Conservation (phyloP, 176 grass and related monocot species). For the Avena eriantha region DNA sequence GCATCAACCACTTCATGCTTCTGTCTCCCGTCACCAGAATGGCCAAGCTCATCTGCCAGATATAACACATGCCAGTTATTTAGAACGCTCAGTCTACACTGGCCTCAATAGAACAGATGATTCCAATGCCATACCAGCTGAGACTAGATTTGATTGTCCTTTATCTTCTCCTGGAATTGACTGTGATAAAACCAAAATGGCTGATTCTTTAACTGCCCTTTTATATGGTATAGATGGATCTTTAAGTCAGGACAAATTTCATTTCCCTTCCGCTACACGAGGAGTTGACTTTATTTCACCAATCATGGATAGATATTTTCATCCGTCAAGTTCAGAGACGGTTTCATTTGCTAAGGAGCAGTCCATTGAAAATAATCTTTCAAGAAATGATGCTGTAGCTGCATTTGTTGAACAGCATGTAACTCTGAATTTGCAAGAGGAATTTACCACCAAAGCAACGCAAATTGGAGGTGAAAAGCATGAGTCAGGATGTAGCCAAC, state of each 20-base stretch:
- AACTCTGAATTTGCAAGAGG: slow-evolving; percentile 32
- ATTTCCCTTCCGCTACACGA: neutral
- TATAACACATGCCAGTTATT: slow-evolving; percentile 22
- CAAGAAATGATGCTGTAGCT: slow-evolving; percentile 31
- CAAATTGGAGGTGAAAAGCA: slow-evolving; percentile 24
- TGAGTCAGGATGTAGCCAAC: slow-evolving; percentile 32
- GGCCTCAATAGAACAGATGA: slow-evolving; percentile 32
- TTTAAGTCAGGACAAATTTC: slow-evolving; percentile 35
- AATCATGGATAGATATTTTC: slow-evolving; percentile 30
- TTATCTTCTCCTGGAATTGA: slow-evolving; percentile 42
- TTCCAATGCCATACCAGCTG: slow-evolving; percentile 30
- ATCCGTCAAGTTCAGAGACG: slow-evolving; percentile 38
- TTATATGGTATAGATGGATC: slow-evolving; percentile 30
- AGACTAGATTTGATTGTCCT: slow-evolving; percentile 21
- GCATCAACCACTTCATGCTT: slow-evolving; percentile 24
- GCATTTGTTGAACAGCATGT: slow-evolving; percentile 30
- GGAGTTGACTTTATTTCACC: slow-evolving; percentile 41
- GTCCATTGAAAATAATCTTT: slow-evolving; percentile 23
- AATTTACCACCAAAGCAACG: slow-evolving; percentile 31
- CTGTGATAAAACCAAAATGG: slow-evolving; percentile 40
- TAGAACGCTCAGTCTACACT: slow-evolving; percentile 33
- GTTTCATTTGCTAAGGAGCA: slow-evolving; percentile 35
- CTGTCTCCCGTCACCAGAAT: slow-evolving; percentile 45
- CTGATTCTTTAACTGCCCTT: slow-evolving; percentile 24
- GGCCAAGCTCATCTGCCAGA: slow-evolving; percentile 14